Evolutionary conservation across 1,284 basidiomycete species (phyloP), one percentile per base, ranked within the genome.

Genomic region (Cryptococcus depauperatus): DNA sequence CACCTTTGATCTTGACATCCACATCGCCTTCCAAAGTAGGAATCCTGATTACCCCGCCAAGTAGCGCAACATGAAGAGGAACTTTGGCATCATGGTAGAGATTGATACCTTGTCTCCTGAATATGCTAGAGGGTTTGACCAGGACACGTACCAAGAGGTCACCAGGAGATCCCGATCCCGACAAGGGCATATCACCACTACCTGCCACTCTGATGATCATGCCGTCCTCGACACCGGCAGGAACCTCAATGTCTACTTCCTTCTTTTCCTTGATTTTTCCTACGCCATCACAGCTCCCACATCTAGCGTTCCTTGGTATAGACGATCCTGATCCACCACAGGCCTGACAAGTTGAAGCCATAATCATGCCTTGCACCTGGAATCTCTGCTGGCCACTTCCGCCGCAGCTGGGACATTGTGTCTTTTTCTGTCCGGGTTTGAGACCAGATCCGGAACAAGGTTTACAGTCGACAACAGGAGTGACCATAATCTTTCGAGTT

Each of bases 11-110:
- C 50, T 88, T 84, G 40, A 99, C 88, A 51, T 97, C 91, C 8
- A 97, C 91, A 44, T 95, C 88, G 34, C 92, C 89, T 56, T 98
- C 92, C 23, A 98, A 75, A 21, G 95, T 98, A 21, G 92, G 92
- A 39, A 99, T 86, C 32, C 90, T 81, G 37, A 92, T 85, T 58
- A 81, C 80, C 35, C 95, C 95, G 40, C 93, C 93, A 21, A 98
- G 77, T 37, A 98, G 74, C 7, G 95, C 95, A 5, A 79, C 81
- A 64, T 98, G 88, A 60, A 98, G 77, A 16, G 95, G 93, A 55
- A 99, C 86, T 46, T 82, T 82, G 33, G 87, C 87, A 56, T 89
- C 82, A 69, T 92, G 86, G 72, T 93, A 88, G 26, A 99, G 74
- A 70, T 95, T 91, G 43, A 80, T 76, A 28, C 95, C 95, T 73